These are phyloP conservation scores for Arthroderma sp. DNA, from an alignment of 2,329 filamentous ascomycete genomes.

Conservation along the genomic window DNA sequence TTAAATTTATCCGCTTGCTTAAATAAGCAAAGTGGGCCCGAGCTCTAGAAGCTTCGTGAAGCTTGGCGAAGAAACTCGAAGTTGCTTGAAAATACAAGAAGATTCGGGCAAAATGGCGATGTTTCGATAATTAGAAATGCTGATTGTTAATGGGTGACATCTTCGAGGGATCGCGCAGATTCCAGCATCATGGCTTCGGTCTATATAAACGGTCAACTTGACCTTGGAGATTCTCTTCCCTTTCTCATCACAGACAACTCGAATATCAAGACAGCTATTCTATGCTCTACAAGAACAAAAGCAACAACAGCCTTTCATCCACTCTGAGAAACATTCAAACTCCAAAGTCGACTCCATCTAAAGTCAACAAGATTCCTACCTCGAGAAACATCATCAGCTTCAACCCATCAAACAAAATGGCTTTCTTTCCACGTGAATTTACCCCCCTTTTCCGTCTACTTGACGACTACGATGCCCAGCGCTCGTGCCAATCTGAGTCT, in stretches of 20 bases:
- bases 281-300: conserved; percentile 7
- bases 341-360: conserved; percentile 2
- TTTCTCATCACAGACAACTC: conserved; percentile 7
- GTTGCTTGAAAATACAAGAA: background rate
- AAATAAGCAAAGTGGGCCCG: background rate
- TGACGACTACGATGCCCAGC: conserved; percentile 31
- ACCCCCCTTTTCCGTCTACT: conserved; percentile 33
- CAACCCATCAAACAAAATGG: conserved; percentile 24
- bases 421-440: conserved; percentile 31
- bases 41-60: background rate
- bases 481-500: conserved; percentile 11
- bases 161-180: conserved; percentile 4
- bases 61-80: background rate
- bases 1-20: background rate
- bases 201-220: conserved; percentile 11
- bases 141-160: background rate
- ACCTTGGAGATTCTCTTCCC: background rate
- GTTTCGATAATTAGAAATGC: background rate
- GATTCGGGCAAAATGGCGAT: background rate
- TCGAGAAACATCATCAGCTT: background rate
- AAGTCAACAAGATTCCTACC: conserved; percentile 5
- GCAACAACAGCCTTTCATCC: conserved; percentile 7
- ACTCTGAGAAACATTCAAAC: conserved; percentile 8
- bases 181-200: conserved; percentile 6
- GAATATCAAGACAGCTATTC: background rate